A percentile compares a stretch with the other conserved stretches of the same genome.
phyloP scores from a whole-genome alignment of 306 rosid genomes.

The Pterocarpus santalinus region DNA sequence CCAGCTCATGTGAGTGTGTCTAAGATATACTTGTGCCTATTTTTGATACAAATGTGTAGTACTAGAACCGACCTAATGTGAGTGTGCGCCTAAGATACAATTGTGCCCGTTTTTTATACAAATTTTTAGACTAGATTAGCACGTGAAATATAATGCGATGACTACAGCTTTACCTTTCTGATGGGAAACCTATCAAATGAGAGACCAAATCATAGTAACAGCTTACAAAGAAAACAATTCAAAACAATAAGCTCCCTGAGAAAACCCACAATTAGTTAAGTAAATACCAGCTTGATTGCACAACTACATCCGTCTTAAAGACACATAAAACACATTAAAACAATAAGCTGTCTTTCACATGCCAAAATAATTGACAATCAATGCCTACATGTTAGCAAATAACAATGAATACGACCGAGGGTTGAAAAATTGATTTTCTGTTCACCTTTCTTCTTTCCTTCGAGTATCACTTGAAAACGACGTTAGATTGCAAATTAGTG shows the following conservation, averaged over 20 bases:
- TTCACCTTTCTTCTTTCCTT: neutral
- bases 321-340: slow-evolving; percentile 44
- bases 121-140: neutral
- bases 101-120: no score
- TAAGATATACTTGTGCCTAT: no score
- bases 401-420: neutral
- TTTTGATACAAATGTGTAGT: neutral
- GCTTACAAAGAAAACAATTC: neutral
- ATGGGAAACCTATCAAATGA: neutral
- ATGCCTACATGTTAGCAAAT: slow-evolving; percentile 42
- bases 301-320: slow-evolving; percentile 37
- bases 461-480: neutral
- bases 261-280: neutral
- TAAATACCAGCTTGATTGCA: neutral
- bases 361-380: slow-evolving; percentile 45
- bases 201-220: neutral
- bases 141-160: neutral
- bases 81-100: no score
- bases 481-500: slow-evolving; percentile 7
- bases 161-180: neutral
- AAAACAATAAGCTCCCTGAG: neutral
- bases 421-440: neutral
- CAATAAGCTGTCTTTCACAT: slow-evolving; percentile 41
- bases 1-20: no score
- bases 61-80: no score